These are phyloP conservation scores for Cercis canadensis DNA, from an alignment of 306 rosid species.

Conservation along the genomic window DNA sequence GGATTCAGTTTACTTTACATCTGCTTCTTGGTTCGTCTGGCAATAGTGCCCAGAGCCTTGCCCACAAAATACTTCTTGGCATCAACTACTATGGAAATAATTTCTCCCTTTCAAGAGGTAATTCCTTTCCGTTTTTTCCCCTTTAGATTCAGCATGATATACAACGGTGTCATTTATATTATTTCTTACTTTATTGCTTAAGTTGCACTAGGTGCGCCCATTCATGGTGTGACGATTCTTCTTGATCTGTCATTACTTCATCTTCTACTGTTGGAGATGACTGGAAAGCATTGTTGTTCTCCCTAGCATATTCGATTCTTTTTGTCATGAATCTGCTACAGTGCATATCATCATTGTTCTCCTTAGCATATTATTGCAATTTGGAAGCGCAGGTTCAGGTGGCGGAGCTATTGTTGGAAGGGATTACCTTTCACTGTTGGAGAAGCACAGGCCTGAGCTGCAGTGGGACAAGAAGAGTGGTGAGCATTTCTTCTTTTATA, in stretches of 20 bases:
- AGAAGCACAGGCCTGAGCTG: conserved; percentile 72
- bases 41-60: conserved; percentile 47
- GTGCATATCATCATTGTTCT: neutral
- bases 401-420: conserved; percentile 83
- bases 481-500: conserved; percentile 79
- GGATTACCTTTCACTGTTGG: conserved; percentile 78
- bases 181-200: neutral
- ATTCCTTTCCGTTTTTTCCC: conserved; percentile 12
- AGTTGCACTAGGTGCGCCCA: conserved; percentile 1
- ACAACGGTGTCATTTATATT: neutral
- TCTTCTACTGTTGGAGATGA: neutral
- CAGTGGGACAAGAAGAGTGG: conserved; percentile 88
- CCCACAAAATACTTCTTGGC: conserved; percentile 82
- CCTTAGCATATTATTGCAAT: conserved; percentile 11
- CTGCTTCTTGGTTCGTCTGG: conserved; percentile 60
- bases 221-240: neutral
- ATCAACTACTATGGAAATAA: conserved; percentile 95
- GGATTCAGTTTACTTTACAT: conserved; percentile 72
- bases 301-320: neutral
- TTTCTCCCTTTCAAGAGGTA: conserved; percentile 76
- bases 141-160: neutral
- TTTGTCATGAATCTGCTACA: neutral
- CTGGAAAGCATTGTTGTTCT: neutral
- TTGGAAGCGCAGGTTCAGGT: conserved; percentile 52
- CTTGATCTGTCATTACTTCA: neutral